Base-by-base conservation (phyloP, 805 yeast genomes). In the Candida palmyrensis region DNA sequence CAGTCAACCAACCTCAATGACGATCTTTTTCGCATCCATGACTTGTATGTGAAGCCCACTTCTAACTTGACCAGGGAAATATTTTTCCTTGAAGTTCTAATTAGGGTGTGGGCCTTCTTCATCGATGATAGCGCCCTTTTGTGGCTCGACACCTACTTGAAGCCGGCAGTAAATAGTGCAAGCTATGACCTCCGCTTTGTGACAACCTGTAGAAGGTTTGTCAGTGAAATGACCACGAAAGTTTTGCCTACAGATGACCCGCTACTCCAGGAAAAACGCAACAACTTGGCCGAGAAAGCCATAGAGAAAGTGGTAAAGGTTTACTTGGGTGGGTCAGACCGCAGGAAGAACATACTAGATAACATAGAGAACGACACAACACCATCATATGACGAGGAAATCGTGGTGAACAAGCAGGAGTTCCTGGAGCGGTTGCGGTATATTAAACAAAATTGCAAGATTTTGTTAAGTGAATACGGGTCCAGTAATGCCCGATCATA, bases 101-200 rank as follows among this genome's bases (percentile, higher is more conserved):
- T 42, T 2, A 48, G 48, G 19, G 40, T 69, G 10, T 48, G 55
- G 33, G 59, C 63, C 2, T 56, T 53, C 13, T 49, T 66, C 4
- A 39, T 43, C 5, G 46, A 47, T 8, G 51, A 55, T 8, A 65
- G 59, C 24, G 48, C 72, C 7, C 41, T 48, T 15, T 49, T 59
- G 25, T 80, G 85, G 84, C 59, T 74, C 30, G 54, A 59, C 18
- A 59, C 68, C 22, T 68, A 75, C 37, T 45, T 68, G 9, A 57
- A 57, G 9, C 72, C 75, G 1, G 77, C 82, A 0, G 56, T 77
- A 3, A 79, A 79, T 43, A 73, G 82, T 22, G 78, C 81, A 0
- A 80, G 83, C 2, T 59, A 55, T 33, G 66, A 62, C 35, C 43
- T 62, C n/a, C 47, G 45, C 6, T 57, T 71, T 37, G 65, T 66